Conservation (phyloP, 345 rosid genomes). For the Draba incana region DNA sequence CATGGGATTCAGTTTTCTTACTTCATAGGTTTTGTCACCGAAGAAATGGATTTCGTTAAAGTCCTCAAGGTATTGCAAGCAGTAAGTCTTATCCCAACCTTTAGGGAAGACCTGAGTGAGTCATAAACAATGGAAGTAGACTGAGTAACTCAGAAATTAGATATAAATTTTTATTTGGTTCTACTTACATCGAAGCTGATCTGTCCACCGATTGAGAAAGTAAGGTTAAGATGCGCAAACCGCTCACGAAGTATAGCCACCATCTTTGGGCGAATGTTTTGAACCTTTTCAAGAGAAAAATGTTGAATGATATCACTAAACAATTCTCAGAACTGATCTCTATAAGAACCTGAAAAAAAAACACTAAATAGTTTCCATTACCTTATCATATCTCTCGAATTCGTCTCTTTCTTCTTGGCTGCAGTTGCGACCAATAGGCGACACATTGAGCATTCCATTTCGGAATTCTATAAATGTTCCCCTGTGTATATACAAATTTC, state of each 20-base stretch:
- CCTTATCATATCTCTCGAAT: constrained; percentile 95
- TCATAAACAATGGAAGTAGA: constrained; percentile 12
- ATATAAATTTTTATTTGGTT: constrained; percentile 1
- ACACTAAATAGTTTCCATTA: constrained; percentile 26
- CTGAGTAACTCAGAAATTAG: not conserved
- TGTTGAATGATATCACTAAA: constrained; percentile 14
- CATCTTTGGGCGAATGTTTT: constrained; percentile 83
- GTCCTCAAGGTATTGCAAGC: constrained; percentile 81
- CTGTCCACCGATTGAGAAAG: constrained; percentile 97
- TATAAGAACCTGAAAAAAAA: constrained; percentile 21
- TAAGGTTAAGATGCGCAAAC: constrained; percentile 87
- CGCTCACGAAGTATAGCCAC: constrained; percentile 79
- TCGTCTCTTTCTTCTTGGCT: constrained; percentile 99
- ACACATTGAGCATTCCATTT: constrained; percentile 95
- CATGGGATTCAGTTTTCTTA: constrained; percentile 24
- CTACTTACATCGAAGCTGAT: constrained; percentile 92
- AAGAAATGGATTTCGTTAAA: constrained; percentile 92
- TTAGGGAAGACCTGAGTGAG: constrained; percentile 83
- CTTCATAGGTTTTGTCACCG: constrained; percentile 99
- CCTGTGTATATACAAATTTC: constrained; percentile 46
- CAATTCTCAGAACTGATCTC: not conserved
- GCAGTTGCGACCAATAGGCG: constrained; percentile 98
- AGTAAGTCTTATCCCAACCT: constrained; percentile 99
- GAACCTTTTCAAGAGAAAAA: constrained; percentile 61
- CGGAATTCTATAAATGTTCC: constrained; percentile 98